Conservation (phyloP, 139 green algal species). For the Micractinium conductrix region DNA sequence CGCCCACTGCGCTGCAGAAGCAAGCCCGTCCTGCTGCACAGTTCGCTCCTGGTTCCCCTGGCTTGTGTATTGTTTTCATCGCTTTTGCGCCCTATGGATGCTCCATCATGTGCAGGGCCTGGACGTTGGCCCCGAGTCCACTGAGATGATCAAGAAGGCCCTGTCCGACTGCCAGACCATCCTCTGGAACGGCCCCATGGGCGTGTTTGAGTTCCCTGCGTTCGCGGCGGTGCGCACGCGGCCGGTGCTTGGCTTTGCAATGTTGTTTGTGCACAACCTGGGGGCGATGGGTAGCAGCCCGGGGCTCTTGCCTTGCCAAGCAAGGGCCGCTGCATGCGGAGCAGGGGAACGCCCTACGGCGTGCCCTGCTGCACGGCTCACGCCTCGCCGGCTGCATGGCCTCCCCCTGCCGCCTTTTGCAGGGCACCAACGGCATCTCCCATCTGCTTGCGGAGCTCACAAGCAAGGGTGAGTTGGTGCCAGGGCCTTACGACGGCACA, state of each 20-base stretch:
- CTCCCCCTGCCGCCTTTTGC: constrained; percentile 58
- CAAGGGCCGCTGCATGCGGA: too few relatives aligned
- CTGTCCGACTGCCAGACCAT: constrained; percentile 95
- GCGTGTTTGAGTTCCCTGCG: constrained; percentile 50
- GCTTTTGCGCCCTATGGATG: too few relatives aligned
- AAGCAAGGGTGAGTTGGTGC: constrained; percentile 18
- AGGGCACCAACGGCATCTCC: constrained; percentile 38
- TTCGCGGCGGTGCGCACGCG: constrained; percentile 34
- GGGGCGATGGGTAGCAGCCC: too few relatives aligned
- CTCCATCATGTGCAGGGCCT: constrained; percentile 78
- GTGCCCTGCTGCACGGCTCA: too few relatives aligned
- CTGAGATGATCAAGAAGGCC: constrained; percentile 85
- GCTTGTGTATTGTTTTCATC: too few relatives aligned
- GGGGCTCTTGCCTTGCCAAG: too few relatives aligned
- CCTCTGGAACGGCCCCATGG: constrained; percentile 94
- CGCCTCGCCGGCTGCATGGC: constrained; percentile 64
- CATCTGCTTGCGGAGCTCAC: constrained; percentile 33
- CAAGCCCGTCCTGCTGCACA: neutral
- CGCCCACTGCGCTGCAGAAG: too few relatives aligned
- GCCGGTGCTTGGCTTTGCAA: too few relatives aligned
- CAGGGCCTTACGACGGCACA: too few relatives aligned
- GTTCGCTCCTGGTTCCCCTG: neutral
- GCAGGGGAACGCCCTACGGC: too few relatives aligned
- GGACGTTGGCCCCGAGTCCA: constrained; percentile 94
- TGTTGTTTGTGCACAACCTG: too few relatives aligned